Base-by-base conservation (phyloP, 805 yeast genomes). In the Torulaspora franciscae region DNA sequence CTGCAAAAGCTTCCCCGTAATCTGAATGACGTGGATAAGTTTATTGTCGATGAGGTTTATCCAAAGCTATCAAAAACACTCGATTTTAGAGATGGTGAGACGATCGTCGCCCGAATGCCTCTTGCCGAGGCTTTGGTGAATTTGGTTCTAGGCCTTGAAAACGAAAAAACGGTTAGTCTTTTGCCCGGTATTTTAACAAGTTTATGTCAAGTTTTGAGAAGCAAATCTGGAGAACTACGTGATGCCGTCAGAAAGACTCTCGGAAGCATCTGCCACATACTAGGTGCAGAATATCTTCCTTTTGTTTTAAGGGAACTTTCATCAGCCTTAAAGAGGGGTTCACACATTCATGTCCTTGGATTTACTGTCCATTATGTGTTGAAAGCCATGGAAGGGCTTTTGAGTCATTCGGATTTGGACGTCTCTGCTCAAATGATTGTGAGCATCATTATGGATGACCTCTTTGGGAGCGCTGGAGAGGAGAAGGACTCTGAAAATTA, bases 401-500 rank as follows among this genome's bases (percentile, higher is more conserved):
- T 86, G 34, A 47, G 58, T 0, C 84, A 77, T 51, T 95, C 95
- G 6, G 95, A 86, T 47, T 67, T 91, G 34, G 93, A 89, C 62
- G 81, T 77, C 10, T 72, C 79, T 8, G 77, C 83, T 3, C 68
- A 68, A 2, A 55, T 83, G 43, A 67, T 90, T 9, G 81, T 83
- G 53, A 80, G 78, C 17, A 71, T 88, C 11, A 73, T 90, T 17
- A 91, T 91, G 96, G 95, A 89, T 58, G 96, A 91, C 58, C 76
- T 81, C 3, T 90, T 93, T 64, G 99, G 99, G 19, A 76, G 83
- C 7, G 85, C 95, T 3, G 95, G 96, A 28, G 84, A 83, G 59
- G 98, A 93, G 58, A 91, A 93, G 61, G 98, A 93, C 52, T 90
- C 93, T 4, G 97, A 89, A 49, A 96, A 89, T 14, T 91, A 93